Conservation (phyloP, 306 rosid species). For the Quercus ilex region DNA sequence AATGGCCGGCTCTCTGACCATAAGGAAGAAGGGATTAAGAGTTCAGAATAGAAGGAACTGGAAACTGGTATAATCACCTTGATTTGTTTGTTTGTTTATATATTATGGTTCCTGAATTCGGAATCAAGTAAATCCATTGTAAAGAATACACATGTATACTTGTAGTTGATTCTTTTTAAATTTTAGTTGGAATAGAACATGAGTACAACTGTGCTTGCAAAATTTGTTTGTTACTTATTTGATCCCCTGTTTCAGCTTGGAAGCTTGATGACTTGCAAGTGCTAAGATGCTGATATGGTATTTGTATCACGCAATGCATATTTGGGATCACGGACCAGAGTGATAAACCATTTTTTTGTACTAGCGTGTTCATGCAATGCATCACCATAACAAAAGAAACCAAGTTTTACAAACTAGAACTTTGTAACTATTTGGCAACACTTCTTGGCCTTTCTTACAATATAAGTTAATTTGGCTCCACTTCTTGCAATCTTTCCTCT, state of each 20-base stretch:
- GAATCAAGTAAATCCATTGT: conserved; percentile 25
- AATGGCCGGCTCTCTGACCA: conserved; percentile 19
- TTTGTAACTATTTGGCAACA: no score
- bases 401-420: no score
- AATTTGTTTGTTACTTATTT: background rate
- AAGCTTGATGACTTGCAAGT: background rate
- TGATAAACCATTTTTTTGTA: no score
- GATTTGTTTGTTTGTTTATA: conserved; percentile 24
- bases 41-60: conserved; percentile 2
- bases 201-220: background rate
- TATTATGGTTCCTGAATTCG: conserved; percentile 18
- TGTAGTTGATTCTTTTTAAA: conserved; percentile 28
- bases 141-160: conserved; percentile 30
- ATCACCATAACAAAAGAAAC: no score
- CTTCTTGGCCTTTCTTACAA: no score
- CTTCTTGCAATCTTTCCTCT: no score
- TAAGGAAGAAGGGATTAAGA: conserved; percentile 30
- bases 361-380: no score
- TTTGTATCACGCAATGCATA: background rate
- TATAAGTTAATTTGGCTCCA: no score
- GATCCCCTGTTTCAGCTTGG: no score
- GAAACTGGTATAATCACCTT: conserved; percentile 13
- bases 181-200: conserved; percentile 1
- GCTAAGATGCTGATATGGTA: background rate
- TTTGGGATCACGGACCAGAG: no score